Base-by-base conservation (phyloP, 139 green algal species). In the Micromonas pusilla region DNA sequence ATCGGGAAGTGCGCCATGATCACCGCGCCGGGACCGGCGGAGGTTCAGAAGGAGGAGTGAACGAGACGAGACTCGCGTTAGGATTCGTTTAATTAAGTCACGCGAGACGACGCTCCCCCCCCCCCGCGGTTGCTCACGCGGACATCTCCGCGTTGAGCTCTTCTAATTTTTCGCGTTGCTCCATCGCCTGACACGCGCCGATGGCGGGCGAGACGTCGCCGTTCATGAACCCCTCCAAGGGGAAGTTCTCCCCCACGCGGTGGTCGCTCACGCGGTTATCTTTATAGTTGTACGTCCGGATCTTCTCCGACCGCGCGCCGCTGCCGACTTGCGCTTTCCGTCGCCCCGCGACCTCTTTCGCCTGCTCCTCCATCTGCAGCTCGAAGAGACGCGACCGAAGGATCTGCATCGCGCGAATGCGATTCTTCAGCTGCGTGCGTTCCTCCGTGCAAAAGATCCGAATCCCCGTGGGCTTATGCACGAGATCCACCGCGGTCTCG, bases 221-320 rank as follows among this genome's bases (percentile, higher is more conserved):
- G 32, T 89, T 85, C 76, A 97, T 37, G 34, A 85, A 79, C 26
- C 67, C 92, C 66, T 91, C 90, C 19, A 99, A 85, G 78, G 96
- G 91, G 74, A 90, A 98, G 86, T 99, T 99, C n/a, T 86, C 66
- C 81, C 97, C 97, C 25, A 92, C 82, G 53, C 95, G 89, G 85
- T 99, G 95, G 80, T 99, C 94, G 65, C 85, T 93, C 76, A 97
- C 88, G 31, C 95, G 87, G 52, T 81, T 92, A 83, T 98, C 95
- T 81, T 98, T 98, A 84, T 91, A 83, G 86, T 99, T 98, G 86
- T 98, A 99, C 1, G 95, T 99, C 66, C 94, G 90, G 77, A 99
- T 97, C 84, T 97, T 95, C 86, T 98, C 95, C 20, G 86, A 94
- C 1, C 95, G 86, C 66, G 92, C 88, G 2, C 95, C 95, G 6